These are phyloP conservation scores for Xylaria palmicola DNA, from an alignment of 495 filamentous ascomycete species.

Conservation along the genomic window DNA sequence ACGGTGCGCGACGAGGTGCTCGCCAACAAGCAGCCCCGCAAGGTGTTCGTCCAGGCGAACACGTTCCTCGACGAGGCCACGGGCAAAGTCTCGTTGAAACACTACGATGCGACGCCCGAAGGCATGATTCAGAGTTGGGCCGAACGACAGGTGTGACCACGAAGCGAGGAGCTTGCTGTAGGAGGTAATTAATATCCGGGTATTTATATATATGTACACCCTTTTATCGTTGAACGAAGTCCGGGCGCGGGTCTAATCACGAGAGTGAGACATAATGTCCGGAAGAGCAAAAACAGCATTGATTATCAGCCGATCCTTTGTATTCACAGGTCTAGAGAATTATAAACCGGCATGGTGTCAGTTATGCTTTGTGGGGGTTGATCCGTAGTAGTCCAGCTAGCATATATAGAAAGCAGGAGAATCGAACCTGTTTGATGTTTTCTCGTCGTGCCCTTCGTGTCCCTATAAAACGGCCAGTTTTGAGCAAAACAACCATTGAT, in stretches of 20 bases:
- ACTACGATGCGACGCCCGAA: constrained; percentile 84
- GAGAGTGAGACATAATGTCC: neutral
- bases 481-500: constrained; percentile 3
- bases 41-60: constrained; percentile 95
- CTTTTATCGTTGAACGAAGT: no score
- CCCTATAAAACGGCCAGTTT: neutral
- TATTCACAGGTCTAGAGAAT: neutral
- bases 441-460: no score
- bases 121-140: constrained; percentile 91
- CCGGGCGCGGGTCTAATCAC: no score
- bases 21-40: constrained; percentile 83
- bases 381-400: neutral
- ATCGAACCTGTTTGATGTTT: no score
- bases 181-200: neutral
- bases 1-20: constrained; percentile 77
- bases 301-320: neutral
- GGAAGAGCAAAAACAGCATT: neutral
- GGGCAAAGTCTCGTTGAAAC: constrained; percentile 73
- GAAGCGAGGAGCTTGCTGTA: constrained; percentile 18
- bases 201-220: no score
- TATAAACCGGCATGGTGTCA: neutral
- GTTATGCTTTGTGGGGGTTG: neutral
- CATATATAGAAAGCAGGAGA: neutral
- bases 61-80: constrained; percentile 66
- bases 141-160: constrained; percentile 46